Conservation (phyloP, 1,284 basidiomycete species). For the Rhodotorula mucilaginosa region DNA sequence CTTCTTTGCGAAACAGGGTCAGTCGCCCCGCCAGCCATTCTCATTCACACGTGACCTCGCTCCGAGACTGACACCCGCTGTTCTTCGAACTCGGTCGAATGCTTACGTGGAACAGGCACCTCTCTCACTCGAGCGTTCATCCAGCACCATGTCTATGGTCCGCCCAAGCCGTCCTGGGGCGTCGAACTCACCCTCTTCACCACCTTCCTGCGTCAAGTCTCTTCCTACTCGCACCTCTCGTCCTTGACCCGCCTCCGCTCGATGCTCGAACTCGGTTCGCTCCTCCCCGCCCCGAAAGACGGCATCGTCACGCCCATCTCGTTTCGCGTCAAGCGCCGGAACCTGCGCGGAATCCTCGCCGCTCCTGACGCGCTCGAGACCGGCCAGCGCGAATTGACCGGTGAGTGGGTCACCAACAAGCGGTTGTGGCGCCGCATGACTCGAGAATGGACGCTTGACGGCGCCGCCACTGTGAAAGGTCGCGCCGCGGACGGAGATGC, state of each 20-base stretch:
- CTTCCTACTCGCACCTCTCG: conserved; percentile 76
- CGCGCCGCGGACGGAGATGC: neutral
- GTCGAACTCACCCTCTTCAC: conserved; percentile 62
- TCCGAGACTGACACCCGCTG: conserved; percentile 28
- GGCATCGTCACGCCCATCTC: conserved; percentile 93
- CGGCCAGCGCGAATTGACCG: conserved; percentile 75
- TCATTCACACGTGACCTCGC: conserved; percentile 5
- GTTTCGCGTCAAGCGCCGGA: conserved; percentile 73
- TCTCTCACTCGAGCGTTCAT: conserved; percentile 67
- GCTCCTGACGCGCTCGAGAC: conserved; percentile 70
- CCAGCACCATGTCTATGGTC: conserved; percentile 71
- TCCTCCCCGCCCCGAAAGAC: conserved; percentile 86
- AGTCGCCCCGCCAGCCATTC: conserved; percentile 7
- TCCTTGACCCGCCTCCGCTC: conserved; percentile 67
- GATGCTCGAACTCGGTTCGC: conserved; percentile 74
- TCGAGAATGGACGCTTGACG: conserved; percentile 61
- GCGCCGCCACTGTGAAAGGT: conserved; percentile 1
- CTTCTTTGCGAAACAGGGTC: conserved; percentile 42
- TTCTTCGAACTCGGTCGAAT: no score
- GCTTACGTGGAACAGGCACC: conserved; percentile 52
- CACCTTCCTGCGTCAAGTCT: conserved; percentile 79
- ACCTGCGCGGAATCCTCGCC: conserved; percentile 72
- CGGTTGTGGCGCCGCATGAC: conserved; percentile 85
- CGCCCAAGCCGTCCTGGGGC: conserved; percentile 79
- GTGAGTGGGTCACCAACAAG: conserved; percentile 95